Evolutionary conservation across 495 filamentous ascomycete genomes (phyloP).

Genomic region (Chaetomium tenue): DNA sequence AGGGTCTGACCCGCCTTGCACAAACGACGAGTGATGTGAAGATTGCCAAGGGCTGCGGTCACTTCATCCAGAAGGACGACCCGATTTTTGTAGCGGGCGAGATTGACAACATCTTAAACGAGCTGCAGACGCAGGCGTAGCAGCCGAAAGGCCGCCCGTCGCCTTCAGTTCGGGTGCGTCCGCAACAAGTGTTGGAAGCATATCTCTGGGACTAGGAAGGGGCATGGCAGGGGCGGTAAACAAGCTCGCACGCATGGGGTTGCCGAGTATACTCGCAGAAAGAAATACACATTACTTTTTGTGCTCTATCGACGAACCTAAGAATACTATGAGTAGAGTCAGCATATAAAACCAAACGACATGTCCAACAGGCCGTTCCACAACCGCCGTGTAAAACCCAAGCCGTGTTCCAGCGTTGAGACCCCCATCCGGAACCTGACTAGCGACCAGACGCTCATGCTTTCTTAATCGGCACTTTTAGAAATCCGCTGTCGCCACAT

Average conservation of each 20-base stretch:
- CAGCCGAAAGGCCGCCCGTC: not conserved
- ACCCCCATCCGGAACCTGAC: not conserved
- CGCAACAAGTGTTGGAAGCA: too few relatives aligned
- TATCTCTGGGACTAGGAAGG: too few relatives aligned
- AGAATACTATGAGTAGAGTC: not conserved
- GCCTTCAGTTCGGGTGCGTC: too few relatives aligned
- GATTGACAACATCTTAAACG: constrained; percentile 41
- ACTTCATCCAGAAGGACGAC: constrained; percentile 63
- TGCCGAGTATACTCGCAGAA: not conserved
- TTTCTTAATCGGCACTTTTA: not conserved
- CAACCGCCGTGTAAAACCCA: not conserved
- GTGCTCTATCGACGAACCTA: not conserved
- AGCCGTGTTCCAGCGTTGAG: not conserved
- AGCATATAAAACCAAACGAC: not conserved
- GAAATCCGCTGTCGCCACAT: not conserved
- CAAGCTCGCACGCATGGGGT: not conserved
- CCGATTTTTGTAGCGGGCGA: constrained; percentile 56
- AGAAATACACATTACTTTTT: constrained; percentile 9
- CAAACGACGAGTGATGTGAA: constrained; percentile 46
- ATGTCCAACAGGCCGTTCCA: not conserved
- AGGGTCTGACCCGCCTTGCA: constrained; percentile 52
- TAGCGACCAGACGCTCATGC: not conserved
- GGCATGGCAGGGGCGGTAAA: too few relatives aligned
- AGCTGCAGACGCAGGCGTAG: not conserved
- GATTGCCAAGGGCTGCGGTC: constrained; percentile 55